Conservation (phyloP, 2,329 filamentous ascomycete genomes). For the Neofusicoccum sp. region DNA sequence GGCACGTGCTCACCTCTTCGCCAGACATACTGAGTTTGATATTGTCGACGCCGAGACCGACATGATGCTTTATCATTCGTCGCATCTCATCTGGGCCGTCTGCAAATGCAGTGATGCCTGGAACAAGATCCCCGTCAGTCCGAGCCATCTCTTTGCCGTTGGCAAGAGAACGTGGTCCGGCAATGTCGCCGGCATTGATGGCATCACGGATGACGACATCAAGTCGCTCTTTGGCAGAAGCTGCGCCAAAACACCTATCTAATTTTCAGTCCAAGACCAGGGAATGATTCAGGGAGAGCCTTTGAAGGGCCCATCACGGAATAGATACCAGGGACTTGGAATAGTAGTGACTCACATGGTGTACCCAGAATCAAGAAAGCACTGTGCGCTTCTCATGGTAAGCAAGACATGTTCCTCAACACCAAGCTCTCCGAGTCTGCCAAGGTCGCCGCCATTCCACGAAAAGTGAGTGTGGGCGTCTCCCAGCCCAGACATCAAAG, state of each 20-base stretch:
- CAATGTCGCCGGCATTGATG: slow-evolving; percentile 53
- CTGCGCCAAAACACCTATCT: slow-evolving; percentile 53
- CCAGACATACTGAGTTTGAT: slow-evolving; percentile 37
- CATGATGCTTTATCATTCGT: slow-evolving; percentile 31
- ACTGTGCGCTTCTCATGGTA: slow-evolving; percentile 47
- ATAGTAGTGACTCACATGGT: background rate
- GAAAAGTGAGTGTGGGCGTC: slow-evolving; percentile 55
- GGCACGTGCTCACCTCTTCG: slow-evolving; percentile 24
- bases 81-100: slow-evolving; percentile 33
- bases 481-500: slow-evolving; percentile 54
- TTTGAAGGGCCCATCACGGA: no score
- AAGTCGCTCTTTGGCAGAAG: slow-evolving; percentile 50
- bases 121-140: slow-evolving; percentile 48
- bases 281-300: no score
- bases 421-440: slow-evolving; percentile 39
- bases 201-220: slow-evolving; percentile 53
- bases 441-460: slow-evolving; percentile 51
- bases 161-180: slow-evolving; percentile 52
- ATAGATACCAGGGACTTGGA: no score
- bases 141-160: slow-evolving; percentile 54
- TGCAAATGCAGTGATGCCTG: slow-evolving; percentile 46
- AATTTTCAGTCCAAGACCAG: slow-evolving; percentile 42
- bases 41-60: slow-evolving; percentile 38
- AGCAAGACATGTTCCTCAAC: slow-evolving; percentile 29
- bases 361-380: slow-evolving; percentile 47